phyloP scores from a whole-genome alignment of 768 basidiomycete species.

The Mycena metata region DNA sequence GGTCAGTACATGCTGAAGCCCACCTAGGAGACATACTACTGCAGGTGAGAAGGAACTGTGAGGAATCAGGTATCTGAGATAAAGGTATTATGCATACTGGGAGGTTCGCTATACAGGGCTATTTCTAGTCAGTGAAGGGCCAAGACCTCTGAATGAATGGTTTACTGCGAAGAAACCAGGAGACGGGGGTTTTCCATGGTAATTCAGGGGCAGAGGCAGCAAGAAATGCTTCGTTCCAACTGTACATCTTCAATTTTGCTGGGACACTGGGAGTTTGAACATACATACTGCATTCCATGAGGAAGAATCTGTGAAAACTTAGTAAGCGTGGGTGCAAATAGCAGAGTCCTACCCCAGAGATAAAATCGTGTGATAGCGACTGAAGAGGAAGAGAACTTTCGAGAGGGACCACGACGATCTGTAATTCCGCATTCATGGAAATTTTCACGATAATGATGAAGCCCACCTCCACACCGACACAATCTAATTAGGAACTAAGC shows the following conservation, averaged over 20 bases:
- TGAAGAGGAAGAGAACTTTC: slow-evolving; percentile 21
- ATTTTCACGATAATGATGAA: background rate
- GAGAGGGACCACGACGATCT: slow-evolving; percentile 24
- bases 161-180: slow-evolving; percentile 5
- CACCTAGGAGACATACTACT: slow-evolving; percentile 13
- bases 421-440: background rate
- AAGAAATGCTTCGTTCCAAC: slow-evolving; percentile 18
- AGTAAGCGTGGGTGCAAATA: background rate
- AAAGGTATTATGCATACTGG: slow-evolving; percentile 2
- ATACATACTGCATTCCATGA: slow-evolving; percentile 12
- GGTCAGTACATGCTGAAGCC: slow-evolving; percentile 4
- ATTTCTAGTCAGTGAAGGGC: background rate
- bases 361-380: slow-evolving; percentile 24
- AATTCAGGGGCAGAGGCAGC: background rate
- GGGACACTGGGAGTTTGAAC: background rate
- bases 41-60: background rate
- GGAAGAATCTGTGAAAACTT: slow-evolving; percentile 12
- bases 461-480: slow-evolving; percentile 22
- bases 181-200: background rate
- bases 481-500: background rate
- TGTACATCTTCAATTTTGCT: background rate
- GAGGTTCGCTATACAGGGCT: slow-evolving; percentile 24
- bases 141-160: background rate
- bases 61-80: background rate
- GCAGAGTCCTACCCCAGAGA: slow-evolving; percentile 11